phyloP scores from a whole-genome alignment of 345 rosid genomes.

The Syzygium jambos region DNA sequence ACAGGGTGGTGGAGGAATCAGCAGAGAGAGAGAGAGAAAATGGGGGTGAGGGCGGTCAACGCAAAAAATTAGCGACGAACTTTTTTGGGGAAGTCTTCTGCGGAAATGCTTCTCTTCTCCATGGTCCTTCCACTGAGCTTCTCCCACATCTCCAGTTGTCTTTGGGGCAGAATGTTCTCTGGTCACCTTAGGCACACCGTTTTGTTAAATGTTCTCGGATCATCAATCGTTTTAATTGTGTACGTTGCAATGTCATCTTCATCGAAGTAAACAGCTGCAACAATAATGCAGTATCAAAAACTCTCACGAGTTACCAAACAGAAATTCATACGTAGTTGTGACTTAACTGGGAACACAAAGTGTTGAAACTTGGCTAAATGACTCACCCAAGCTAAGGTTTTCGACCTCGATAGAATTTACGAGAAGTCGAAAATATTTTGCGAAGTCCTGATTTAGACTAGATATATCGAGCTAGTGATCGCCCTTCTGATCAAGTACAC shows the following conservation, averaged over 20 bases:
- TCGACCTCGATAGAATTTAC: background rate
- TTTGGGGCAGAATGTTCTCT: slow-evolving; percentile 53
- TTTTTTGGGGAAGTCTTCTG: slow-evolving; percentile 48
- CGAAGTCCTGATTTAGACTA: background rate
- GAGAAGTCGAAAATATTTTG: background rate
- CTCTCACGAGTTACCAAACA: background rate
- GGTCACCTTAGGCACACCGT: slow-evolving; percentile 56
- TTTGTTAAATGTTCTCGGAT: slow-evolving; percentile 61
- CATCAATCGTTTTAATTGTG: slow-evolving; percentile 63
- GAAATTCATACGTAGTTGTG: background rate
- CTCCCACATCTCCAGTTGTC: slow-evolving; percentile 64
- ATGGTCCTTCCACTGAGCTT: slow-evolving; percentile 37
- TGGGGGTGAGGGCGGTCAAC: too few species aligned
- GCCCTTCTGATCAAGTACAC: background rate
- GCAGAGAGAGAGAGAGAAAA: too few species aligned
- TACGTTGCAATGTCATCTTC: slow-evolving; percentile 73
- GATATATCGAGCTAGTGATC: background rate
- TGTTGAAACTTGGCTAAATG: background rate
- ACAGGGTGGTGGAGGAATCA: too few species aligned
- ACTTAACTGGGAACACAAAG: background rate
- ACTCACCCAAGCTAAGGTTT: background rate
- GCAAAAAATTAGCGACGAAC: too few species aligned
- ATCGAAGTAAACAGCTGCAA: slow-evolving; percentile 48
- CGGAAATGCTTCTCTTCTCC: slow-evolving; percentile 36
- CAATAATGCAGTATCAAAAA: background rate